phyloP scores from a whole-genome alignment of 139 green algal species.

The Chlorella sp. region DNA sequence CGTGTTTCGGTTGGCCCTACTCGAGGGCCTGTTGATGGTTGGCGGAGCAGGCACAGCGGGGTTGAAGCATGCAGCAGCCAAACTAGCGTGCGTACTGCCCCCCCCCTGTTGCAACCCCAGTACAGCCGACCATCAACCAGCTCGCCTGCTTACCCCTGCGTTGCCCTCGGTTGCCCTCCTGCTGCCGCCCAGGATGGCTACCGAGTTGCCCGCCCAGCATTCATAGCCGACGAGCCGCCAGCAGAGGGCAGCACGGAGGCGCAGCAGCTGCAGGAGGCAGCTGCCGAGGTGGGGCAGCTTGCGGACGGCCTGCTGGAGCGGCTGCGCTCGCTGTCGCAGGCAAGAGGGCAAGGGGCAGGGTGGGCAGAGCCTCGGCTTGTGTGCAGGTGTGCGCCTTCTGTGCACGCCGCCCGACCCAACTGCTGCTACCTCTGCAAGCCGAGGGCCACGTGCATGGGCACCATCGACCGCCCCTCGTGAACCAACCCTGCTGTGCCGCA shows the following conservation, averaged over 20 bases:
- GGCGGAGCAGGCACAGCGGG: background rate
- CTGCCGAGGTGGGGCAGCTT: constrained; percentile 28
- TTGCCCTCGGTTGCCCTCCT: background rate
- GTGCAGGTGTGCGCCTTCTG: no score
- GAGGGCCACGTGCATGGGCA: no score
- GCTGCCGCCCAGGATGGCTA: constrained; percentile 69
- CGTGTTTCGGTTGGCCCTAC: background rate
- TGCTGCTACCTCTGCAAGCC: no score
- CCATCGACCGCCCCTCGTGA: no score
- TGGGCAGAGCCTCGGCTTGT: background rate
- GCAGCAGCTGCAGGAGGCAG: constrained; percentile 11
- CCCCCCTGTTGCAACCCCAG: no score
- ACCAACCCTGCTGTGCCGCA: no score
- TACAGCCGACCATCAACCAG: background rate
- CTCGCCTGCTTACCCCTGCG: background rate
- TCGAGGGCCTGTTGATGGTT: background rate
- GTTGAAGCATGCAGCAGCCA: background rate
- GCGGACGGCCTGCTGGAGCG: constrained; percentile 44
- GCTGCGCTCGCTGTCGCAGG: constrained; percentile 33
- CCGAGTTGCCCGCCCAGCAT: constrained; percentile 57
- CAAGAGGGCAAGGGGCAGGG: background rate
- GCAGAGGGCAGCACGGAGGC: constrained; percentile 19
- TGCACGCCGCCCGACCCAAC: no score
- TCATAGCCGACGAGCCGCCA: constrained; percentile 37
- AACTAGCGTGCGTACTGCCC: background rate